Conservation (phyloP, 2,329 filamentous ascomycete genomes). For the Cyanodermella asteris region DNA sequence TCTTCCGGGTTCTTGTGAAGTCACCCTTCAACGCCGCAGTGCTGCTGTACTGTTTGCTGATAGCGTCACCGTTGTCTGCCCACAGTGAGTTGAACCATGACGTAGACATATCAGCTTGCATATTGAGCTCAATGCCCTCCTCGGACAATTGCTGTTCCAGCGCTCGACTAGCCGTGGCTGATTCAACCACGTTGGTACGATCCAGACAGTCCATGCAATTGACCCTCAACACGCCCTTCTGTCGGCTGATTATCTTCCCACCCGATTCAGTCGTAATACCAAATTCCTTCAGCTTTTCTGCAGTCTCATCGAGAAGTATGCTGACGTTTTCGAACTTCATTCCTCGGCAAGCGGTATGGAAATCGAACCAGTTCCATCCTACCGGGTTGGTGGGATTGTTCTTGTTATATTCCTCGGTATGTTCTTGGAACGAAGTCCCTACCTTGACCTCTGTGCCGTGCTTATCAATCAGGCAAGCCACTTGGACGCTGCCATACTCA, state of each 20-base stretch:
- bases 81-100: conserved; percentile 91
- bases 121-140: conserved; percentile 54
- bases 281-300: conserved; percentile 42
- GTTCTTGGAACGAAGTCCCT: conserved; percentile 54
- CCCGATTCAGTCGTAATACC: conserved; percentile 44
- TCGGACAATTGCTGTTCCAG: conserved; percentile 58
- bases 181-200: conserved; percentile 87
- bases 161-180: conserved; percentile 64
- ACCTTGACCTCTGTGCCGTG: conserved; percentile 62
- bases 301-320: conserved; percentile 49
- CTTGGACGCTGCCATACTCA: conserved; percentile 56
- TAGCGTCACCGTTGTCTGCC: conserved; percentile 93
- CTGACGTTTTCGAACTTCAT: conserved; percentile 97
- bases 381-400: conserved; percentile 33
- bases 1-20: conserved; percentile 76
- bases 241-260: conserved; percentile 25
- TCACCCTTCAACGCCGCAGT: conserved; percentile 93
- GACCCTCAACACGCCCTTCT: conserved; percentile 64
- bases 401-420: conserved; percentile 44
- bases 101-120: conserved; percentile 55
- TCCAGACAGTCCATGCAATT: conserved; percentile 99
- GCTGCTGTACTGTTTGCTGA: conserved; percentile 87
- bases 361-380: conserved; percentile 90
- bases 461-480: conserved; percentile 73
- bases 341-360: conserved; percentile 73